Percentiles rank a stretch among this genome's conserved stretches.
Conservation (phyloP, 805 yeast species). For the Candida piceae region DNA sequence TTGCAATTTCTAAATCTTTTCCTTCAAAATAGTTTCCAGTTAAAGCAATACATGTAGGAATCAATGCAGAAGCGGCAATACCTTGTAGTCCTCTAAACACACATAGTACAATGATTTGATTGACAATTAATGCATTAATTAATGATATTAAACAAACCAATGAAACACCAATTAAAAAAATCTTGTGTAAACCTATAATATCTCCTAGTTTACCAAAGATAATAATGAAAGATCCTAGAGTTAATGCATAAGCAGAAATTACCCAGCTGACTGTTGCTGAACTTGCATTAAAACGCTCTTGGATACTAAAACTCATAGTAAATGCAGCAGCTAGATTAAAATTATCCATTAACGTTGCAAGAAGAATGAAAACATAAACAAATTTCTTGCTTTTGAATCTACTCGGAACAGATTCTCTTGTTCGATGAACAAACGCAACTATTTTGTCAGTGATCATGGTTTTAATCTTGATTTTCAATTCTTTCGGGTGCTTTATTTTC, state of each 20-base stretch:
- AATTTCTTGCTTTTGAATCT: conserved; percentile 12
- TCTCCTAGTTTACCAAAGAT: conserved; percentile 39
- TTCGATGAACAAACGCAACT: too few relatives aligned
- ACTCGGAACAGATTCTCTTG: conserved; percentile 12
- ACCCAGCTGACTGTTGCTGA: conserved; percentile 37
- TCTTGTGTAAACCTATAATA: conserved; percentile 34
- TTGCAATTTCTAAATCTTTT: conserved; percentile 9
- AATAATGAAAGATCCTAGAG: conserved; percentile 40
- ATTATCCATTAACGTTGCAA: conserved; percentile 21
- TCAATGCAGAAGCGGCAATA: conserved; percentile 37
- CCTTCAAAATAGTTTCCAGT: conserved; percentile 22
- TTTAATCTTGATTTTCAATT: too few relatives aligned
- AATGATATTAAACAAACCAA: conserved; percentile 23
- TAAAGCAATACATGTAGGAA: conserved; percentile 29
- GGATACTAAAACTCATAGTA: conserved; percentile 21
- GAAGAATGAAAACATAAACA: conserved; percentile 10
- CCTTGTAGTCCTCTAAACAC: too few relatives aligned
- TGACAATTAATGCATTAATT: conserved; percentile 32
- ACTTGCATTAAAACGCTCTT: conserved; percentile 33
- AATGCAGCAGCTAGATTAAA: conserved; percentile 24
- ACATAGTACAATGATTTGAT: conserved; percentile 32
- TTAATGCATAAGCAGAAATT: conserved; percentile 38
- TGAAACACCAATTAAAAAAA: conserved; percentile 22
- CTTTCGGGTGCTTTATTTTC: too few relatives aligned
- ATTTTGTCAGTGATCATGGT: too few relatives aligned